Percentiles rank a stretch among this genome's conserved stretches.
phyloP scores from a whole-genome alignment of 140 eudicot species.

The Senecio squalidus region DNA sequence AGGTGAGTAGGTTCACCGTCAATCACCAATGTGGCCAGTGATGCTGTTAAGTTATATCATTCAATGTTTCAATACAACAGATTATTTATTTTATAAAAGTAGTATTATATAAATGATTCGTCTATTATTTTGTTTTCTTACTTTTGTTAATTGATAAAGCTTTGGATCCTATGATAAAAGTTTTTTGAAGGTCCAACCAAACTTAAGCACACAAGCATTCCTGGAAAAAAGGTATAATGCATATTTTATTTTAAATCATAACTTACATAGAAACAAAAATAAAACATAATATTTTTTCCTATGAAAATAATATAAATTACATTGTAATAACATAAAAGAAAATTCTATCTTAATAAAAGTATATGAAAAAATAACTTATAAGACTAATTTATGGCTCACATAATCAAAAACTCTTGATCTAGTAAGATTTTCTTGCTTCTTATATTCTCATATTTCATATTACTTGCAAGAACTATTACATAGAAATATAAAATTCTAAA shows the following conservation, averaged over 20 bases:
- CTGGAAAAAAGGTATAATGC: not conserved
- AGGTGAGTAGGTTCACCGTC: too few relatives aligned
- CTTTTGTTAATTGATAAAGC: not conserved
- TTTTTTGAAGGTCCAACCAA: not conserved
- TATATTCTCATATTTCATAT: slow-evolving; percentile 7
- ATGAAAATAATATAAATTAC: too few relatives aligned
- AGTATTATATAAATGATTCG: too few relatives aligned
- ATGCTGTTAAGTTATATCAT: too few relatives aligned
- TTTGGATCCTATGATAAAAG: not conserved
- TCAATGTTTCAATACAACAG: too few relatives aligned
- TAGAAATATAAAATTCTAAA: slow-evolving; percentile 4
- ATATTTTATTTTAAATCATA: not conserved
- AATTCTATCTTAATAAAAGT: not conserved
- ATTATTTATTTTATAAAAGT: not conserved
- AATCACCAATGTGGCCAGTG: too few relatives aligned
- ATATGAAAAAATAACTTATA: not conserved
- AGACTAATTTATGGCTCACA: not conserved
- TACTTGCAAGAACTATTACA: slow-evolving; percentile 24
- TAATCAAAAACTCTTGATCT: slow-evolving; percentile 2
- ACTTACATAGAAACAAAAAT: too few relatives aligned
- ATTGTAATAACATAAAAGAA: too few relatives aligned
- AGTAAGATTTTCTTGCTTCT: too few relatives aligned
- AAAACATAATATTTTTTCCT: not conserved
- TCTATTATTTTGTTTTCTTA: not conserved
- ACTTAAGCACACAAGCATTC: not conserved